Base-by-base conservation (phyloP, 73 alveolate genomes). In the Breviolum minutum region DNA sequence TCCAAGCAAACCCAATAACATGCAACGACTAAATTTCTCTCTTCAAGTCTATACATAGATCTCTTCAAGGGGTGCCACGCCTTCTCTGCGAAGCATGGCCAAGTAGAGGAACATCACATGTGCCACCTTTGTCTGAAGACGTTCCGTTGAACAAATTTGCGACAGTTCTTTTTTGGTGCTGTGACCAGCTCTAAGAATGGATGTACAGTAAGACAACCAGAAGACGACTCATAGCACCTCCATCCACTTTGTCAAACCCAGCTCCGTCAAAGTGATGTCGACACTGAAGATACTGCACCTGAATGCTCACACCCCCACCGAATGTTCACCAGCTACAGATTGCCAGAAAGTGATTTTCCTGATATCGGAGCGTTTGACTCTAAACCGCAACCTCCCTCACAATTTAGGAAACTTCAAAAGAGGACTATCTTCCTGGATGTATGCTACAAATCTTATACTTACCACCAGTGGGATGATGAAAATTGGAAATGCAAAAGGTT, bases 201-300 rank as follows among this genome's bases (percentile, higher is more conserved):
- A 54, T 27, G 89, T 14, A 16, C 40, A 26, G 30, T 14, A 40
- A 40, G 54, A 40, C 54, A 40, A 40, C 54, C 54, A 40, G 54
- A 40, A 3, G 54, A 40, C 54, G 3, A 40, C 54, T 40, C 54
- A 40, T 40, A 40, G 54, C n/a, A 54, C 97, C 97, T 91, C 97
- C 80, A n/a, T 62, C 97, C 97, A 91, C 26, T 48, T 40, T 63
- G 89, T 60, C 48, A 91, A 63, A 66, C 97, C 97, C 89, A 19
- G 54, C 32, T 91, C 90, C 68, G 97, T 91, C 69, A 91, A 40
- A 48, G 97, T 91, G 66, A 91, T 79, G 90, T 74, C 97, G 76
- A 91, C 83, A 40, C 89, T 91, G 79, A 91, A 91, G 81, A 71
- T 48, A 89, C 81, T 91, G 89, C 85, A 74, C 97, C 97, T 91